These are phyloP conservation scores for Calonectria hongkongensis DNA, from an alignment of 2,329 filamentous ascomycete genomes.

Conservation along the genomic window DNA sequence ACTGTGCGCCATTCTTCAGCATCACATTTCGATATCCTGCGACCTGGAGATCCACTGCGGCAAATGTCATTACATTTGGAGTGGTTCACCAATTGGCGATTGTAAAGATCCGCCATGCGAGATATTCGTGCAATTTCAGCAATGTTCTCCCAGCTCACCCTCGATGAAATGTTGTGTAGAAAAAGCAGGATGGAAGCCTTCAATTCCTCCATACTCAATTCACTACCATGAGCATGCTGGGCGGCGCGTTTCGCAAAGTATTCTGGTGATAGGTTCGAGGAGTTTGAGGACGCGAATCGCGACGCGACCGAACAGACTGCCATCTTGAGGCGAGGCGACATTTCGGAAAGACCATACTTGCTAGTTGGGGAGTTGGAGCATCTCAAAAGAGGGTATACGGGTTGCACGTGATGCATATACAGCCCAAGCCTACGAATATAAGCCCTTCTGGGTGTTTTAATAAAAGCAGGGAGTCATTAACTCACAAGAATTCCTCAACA, in stretches of 20 bases:
- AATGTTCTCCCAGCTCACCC: neutral
- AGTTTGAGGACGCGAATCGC: neutral
- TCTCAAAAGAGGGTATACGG: neutral
- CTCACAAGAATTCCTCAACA: conserved; percentile 1
- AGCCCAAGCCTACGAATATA: neutral
- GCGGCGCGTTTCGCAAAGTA: neutral
- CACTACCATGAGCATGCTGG: neutral
- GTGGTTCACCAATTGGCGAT: neutral
- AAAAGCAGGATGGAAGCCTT: conserved; percentile 5
- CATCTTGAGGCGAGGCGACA: conserved; percentile 14
- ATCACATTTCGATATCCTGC: neutral
- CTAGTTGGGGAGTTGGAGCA: neutral
- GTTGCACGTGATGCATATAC: conserved; percentile 10
- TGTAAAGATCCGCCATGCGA: neutral
- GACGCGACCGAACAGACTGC: conserved; percentile 1
- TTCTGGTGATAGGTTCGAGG: neutral
- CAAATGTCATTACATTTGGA: neutral
- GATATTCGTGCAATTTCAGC: neutral
- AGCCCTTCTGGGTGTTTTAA: neutral
- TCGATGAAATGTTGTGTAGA: neutral
- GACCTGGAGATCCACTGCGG: rapidly evolving
- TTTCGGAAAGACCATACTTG: neutral
- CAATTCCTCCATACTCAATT: neutral
- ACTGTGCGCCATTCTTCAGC: conserved; percentile 5
- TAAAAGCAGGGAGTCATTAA: neutral